Conservation (phyloP, 371 early-diverging fungal species). For the Zychaea mexicana region DNA sequence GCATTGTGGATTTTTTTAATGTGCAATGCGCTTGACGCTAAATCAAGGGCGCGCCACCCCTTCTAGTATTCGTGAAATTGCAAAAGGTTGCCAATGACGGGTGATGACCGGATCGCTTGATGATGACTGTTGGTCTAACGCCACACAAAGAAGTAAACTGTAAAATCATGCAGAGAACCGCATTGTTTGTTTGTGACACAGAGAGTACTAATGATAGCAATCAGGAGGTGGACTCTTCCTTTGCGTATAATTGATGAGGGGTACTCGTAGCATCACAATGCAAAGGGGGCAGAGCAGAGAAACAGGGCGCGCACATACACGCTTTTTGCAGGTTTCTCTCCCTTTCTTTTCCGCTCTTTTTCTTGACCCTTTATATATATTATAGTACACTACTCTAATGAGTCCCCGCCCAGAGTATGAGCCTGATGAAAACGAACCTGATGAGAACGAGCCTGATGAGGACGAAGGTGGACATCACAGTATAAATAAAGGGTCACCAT, state of each 20-base stretch:
- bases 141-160: not conserved
- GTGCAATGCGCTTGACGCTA: too few species aligned
- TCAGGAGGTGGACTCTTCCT: not conserved
- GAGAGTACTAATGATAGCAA: too few species aligned
- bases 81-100: too few species aligned
- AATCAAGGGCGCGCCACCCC: too few species aligned
- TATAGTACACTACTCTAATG: too few species aligned
- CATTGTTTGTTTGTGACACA: not conserved
- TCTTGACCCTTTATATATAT: not conserved
- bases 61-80: too few species aligned
- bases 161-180: not conserved
- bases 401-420: conserved; percentile 5
- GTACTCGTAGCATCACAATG: not conserved
- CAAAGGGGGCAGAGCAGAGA: too few species aligned
- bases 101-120: not conserved
- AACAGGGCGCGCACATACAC: not conserved
- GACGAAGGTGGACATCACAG: conserved; percentile 4
- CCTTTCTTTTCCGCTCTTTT: not conserved
- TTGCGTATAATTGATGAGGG: not conserved
- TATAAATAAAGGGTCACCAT: not conserved
- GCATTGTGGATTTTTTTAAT: too few species aligned
- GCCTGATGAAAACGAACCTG: conserved; percentile 15
- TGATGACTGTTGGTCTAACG: not conserved
- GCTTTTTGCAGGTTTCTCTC: not conserved
- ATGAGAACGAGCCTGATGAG: conserved; percentile 17